Evolutionary conservation across 1,139 yeast genomes (phyloP), one percentile per base, ranked within the genome.

Genomic region (Candida tropicalis): DNA sequence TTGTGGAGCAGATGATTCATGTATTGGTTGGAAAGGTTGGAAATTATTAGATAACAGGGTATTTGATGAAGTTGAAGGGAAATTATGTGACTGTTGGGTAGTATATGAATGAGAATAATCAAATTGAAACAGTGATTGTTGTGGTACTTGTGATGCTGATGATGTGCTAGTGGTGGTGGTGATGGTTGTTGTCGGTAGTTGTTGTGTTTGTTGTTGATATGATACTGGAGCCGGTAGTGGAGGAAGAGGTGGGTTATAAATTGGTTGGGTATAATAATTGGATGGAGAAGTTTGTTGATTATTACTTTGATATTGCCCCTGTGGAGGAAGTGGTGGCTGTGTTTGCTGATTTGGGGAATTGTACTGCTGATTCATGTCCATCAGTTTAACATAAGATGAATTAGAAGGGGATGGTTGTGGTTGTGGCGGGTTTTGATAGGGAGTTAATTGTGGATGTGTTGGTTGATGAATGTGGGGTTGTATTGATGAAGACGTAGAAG

Each of bases 1-100:
- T 3, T 56, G 59, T 9, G 44, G 40, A 8, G 41, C 29, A 16
- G 40, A 23, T 12, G 41, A 24, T 13, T 48, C 39, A 23, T 45
- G 40, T 2, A 26, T 20, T 5, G 35, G 13, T 25, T 34, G 35
- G 8, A 26, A 20, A 9, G 22, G 18, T 22, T 38, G 39, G 20
- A 22, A 24, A 9, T 20, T 25, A 18, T 34, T 24, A 4, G 40
- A 29, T 18, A 34, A 20, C 27, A 34, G 31, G 8, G 38, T 27
- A 11, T 31, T 12, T 11, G 44, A 22, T 35, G 27, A 34, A 22
- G 35, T 15, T 11, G 35, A 24, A 36, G 43, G 35, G 12, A 22
- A 40, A 8, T 38, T 39, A 8, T 33, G 18, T 38, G 29, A 34
- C 18, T 27, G 41, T 23, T 42, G 46, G 20, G 29, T 20, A 2